These are phyloP conservation scores for Fusarium graminum DNA, from an alignment of 2,329 filamentous ascomycete genomes.

Conservation along the genomic window DNA sequence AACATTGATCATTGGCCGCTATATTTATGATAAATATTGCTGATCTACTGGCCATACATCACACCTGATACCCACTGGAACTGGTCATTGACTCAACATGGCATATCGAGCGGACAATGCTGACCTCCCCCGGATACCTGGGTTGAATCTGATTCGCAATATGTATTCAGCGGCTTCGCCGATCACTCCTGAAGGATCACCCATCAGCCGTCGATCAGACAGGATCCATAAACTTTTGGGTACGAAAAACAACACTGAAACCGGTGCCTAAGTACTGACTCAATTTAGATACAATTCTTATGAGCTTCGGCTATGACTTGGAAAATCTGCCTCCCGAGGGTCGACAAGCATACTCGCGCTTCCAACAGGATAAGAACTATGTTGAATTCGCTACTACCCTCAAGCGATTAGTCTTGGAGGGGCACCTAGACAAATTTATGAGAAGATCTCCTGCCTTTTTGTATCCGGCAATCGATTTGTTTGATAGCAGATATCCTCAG, in stretches of 20 bases:
- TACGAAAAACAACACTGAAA: background rate
- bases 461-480: slow-evolving; percentile 32
- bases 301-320: slow-evolving; percentile 23
- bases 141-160: background rate
- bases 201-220: slow-evolving; percentile 5
- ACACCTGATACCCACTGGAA: background rate
- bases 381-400: slow-evolving; percentile 28
- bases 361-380: slow-evolving; percentile 16
- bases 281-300: slow-evolving; percentile 25
- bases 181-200: background rate
- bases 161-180: background rate
- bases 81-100: slow-evolving; percentile 13
- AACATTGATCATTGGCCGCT: background rate
- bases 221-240: slow-evolving; percentile 23
- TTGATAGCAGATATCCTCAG: slow-evolving; percentile 37
- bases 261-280: slow-evolving; percentile 6
- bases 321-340: slow-evolving; percentile 33
- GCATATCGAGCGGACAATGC: slow-evolving; percentile 18
- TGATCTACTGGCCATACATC: background rate
- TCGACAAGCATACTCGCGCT: slow-evolving; percentile 25
- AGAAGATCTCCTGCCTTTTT: slow-evolving; percentile 25
- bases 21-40: background rate
- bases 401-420: slow-evolving; percentile 22
- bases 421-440: slow-evolving; percentile 43
- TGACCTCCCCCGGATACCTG: background rate